phyloP scores from a whole-genome alignment of 208 protist species.

The Trypanosoma melophagium region DNA sequence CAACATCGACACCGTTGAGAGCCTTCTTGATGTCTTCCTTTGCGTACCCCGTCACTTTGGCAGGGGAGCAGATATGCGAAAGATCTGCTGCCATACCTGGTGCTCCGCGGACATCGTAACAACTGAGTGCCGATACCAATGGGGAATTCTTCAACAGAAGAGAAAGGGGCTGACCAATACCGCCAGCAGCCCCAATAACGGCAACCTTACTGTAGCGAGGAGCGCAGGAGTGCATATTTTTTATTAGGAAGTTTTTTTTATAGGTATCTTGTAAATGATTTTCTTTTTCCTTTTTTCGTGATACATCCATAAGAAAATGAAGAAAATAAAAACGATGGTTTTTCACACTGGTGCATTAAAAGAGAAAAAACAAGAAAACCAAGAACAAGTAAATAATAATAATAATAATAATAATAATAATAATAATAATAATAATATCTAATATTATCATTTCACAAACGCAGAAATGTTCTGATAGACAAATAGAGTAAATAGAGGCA shows the following conservation, averaged over 20 bases:
- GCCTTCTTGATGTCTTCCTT: constrained; percentile 69
- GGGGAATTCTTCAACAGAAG: constrained; percentile 90
- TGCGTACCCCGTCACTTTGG: constrained; percentile 70
- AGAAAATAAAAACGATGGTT: too few species aligned
- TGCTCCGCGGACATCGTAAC: constrained; percentile 90
- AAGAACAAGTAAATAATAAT: too few species aligned
- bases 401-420: too few species aligned
- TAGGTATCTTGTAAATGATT: background rate
- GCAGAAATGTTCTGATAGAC: too few species aligned
- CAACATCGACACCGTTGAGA: constrained; percentile 78
- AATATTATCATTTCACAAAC: too few species aligned
- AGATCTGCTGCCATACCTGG: constrained; percentile 89
- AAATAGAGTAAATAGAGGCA: too few species aligned
- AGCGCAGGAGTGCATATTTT: constrained; percentile 17
- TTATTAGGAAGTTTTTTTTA: constrained; percentile 6
- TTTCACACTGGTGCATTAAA: too few species aligned
- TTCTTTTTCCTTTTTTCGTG: background rate
- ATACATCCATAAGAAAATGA: too few species aligned
- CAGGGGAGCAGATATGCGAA: constrained; percentile 82
- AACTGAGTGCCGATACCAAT: constrained; percentile 70
- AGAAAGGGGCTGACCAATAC: constrained; percentile 96
- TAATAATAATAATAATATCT: too few species aligned
- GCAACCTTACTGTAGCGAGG: constrained; percentile 52
- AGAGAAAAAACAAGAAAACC: too few species aligned
- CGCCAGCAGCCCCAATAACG: constrained; percentile 94